Percentiles rank a stretch among this genome's conserved stretches.
These are phyloP conservation scores for Yarrowia porcina DNA, from an alignment of 805 yeast genomes.

Conservation along the genomic window DNA sequence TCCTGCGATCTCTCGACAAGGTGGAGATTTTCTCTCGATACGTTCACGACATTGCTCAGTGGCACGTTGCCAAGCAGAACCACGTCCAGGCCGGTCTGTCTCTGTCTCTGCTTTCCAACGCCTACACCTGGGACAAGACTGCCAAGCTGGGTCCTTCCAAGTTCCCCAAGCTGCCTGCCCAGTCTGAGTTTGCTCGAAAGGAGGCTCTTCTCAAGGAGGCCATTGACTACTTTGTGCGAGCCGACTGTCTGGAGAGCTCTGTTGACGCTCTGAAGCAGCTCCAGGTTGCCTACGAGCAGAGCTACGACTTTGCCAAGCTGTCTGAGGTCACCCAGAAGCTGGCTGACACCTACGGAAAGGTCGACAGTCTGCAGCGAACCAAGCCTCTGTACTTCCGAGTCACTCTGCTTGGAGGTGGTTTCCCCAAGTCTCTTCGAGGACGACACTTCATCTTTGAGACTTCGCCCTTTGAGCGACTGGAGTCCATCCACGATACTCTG, in stretches of 20 bases:
- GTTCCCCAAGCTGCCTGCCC: constrained; percentile 74
- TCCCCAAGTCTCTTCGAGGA: constrained; percentile 72
- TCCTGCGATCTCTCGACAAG: constrained; percentile 68
- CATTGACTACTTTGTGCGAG: constrained; percentile 65
- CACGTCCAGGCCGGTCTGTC: constrained; percentile 80
- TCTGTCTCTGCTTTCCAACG: constrained; percentile 70
- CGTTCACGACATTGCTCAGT: constrained; percentile 68
- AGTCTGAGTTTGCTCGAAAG: constrained; percentile 75
- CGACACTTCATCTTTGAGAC: constrained; percentile 82
- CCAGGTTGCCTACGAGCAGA: constrained; percentile 67
- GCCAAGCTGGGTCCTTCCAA: constrained; percentile 52
- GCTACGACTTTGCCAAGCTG: constrained; percentile 73
- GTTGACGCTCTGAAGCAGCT: constrained; percentile 74
- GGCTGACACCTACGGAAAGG: constrained; percentile 61
- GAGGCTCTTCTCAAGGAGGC: constrained; percentile 67
- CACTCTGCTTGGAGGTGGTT: constrained; percentile 77
- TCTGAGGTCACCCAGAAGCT: constrained; percentile 67
- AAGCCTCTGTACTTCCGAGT: constrained; percentile 78
- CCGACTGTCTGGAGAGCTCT: constrained; percentile 75
- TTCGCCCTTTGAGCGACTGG: constrained; percentile 79
- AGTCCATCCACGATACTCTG: constrained; percentile 74
- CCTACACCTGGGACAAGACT: constrained; percentile 62
- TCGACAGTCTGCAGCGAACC: constrained; percentile 66
- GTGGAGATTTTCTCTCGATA: constrained; percentile 80
- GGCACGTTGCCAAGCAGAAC: constrained; percentile 57